Base-by-base conservation (phyloP, 1,139 yeast genomes). In the Suhomyces ambrosiae region DNA sequence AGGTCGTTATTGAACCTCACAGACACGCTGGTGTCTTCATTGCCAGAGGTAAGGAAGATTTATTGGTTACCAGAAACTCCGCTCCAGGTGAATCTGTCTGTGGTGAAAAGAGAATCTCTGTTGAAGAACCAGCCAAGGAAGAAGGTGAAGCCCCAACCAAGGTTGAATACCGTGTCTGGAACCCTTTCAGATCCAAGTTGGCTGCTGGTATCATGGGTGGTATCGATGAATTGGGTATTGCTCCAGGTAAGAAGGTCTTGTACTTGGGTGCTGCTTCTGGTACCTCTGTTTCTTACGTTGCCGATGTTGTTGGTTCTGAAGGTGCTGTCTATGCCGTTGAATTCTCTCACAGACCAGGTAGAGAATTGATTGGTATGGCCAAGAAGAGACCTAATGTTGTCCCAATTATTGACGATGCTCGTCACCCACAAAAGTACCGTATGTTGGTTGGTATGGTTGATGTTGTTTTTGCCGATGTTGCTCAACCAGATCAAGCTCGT, bases 191-290 rank as follows among this genome's bases (percentile, higher is more conserved):
- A 84, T 92, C 97, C 49, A 92, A 92, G 81, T 78, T 92, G 75
- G 98, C 98, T 64, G 98, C 98, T 47, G 98, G 98, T 86, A 87
- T 92, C 56, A 86, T 92, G 89, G 98, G 98, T 73, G 98, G 98
- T 83, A 74, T 92, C 56, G 98, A 92, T 66, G 97, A 94, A 73
- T 74, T 94, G 57, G 95, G 89, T 74, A 86, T 92, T 69, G 95
- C 88, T 41, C 98, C 98, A 60, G 98, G 98, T 63, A 87, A 87
- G 76, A 92, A 92, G 78, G 98, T 92, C 39, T 79, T 92, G 53
- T 92, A 92, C 71, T 75, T 92, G 63, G 98, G 98, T 80, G 98
- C 98, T 58, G 98, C 98, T 53, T 89, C 97, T 42, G 98, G 98
- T 78, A 92, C 98, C 38, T 90, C 97, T 44, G 98, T 92, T 42